These are phyloP conservation scores for Candida wancherniae DNA, from an alignment of 805 yeast species.

Conservation along the genomic window DNA sequence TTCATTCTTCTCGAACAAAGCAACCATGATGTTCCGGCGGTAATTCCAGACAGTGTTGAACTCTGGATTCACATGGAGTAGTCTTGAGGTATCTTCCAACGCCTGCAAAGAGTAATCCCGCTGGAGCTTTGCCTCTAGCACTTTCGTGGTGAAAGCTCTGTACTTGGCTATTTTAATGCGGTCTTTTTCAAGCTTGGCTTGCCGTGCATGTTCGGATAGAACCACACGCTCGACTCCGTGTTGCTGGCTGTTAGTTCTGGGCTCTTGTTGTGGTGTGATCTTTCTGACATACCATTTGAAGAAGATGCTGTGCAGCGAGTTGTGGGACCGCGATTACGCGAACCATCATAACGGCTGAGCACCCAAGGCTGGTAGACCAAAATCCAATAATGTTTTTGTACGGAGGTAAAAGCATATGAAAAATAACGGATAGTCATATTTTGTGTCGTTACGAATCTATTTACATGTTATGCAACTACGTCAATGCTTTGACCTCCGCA, in stretches of 20 bases:
- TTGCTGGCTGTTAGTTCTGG: conserved; percentile 30
- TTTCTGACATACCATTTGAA: conserved; percentile 11
- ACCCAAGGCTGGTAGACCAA: no score
- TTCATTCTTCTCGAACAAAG: conserved; percentile 20
- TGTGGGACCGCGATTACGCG: no score
- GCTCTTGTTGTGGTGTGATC: no score
- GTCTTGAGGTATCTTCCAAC: conserved; percentile 49
- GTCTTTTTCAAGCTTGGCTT: conserved; percentile 53
- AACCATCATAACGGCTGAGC: no score
- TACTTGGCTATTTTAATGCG: conserved; percentile 55
- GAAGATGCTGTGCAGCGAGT: background rate
- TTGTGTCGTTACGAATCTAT: no score
- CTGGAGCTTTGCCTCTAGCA: conserved; percentile 31
- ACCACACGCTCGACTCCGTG: conserved; percentile 68
- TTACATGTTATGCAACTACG: background rate
- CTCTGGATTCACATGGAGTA: conserved; percentile 75
- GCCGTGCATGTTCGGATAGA: conserved; percentile 51
- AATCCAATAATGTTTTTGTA: no score
- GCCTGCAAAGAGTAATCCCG: conserved; percentile 25
- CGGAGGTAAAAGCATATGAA: no score
- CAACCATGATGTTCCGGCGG: conserved; percentile 63
- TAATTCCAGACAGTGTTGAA: conserved; percentile 87
- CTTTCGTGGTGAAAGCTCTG: conserved; percentile 37
- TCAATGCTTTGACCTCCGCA: conserved; percentile 9
- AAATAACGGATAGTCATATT: no score